Evolutionary conservation across 163 green algal genomes (phyloP), one percentile per base, ranked within the genome.

Genomic region (Prototheca cutis): DNA sequence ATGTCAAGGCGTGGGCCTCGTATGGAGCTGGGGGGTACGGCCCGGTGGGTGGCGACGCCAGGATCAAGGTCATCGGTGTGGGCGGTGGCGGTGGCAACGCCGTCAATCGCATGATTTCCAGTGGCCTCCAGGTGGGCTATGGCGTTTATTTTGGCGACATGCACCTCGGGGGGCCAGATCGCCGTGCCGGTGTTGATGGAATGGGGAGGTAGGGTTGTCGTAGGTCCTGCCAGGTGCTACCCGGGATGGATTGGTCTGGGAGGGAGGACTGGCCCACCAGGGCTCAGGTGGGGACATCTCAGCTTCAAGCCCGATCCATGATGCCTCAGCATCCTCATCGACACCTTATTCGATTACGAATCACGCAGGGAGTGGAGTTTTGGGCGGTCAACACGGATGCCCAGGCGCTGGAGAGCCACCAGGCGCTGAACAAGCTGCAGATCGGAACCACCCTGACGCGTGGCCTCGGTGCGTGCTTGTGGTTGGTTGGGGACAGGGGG

Each of bases 361-460:
- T n/a, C n/a, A n/a, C n/a, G n/a, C 57, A 76, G 59, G 72, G 71
- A 62, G 93, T 94, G 21, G 84, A 96, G 61, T 96, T 96, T 61
- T 87, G 78, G 74, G 87, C 87, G 1, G 68, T 89, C 0, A 97
- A 98, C 81, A 96, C 78, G 17, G 86, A 94, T 65, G 73, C 82
- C 3, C 86, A 94, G 74, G 86, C 86, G 17, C 75, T 94, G 53
- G 70, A 89, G 58, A 75, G 75, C 42, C 80, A 78, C 21, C 42
- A 78, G 48, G 81, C 80, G 4, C 55, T 71, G 30, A 84, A 88
- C 73, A 87, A 87, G 62, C 70, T 90, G 31, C 78, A 89, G 57
- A 84, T 97, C 48, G 85, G 86, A 27, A 73, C 57, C 10, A 68
- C 87, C 53, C 62, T 87, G 6, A 88, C 80, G 4, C 74, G 83